Conservation (phyloP, 441 rosid genomes). For the Erodium texanum region DNA sequence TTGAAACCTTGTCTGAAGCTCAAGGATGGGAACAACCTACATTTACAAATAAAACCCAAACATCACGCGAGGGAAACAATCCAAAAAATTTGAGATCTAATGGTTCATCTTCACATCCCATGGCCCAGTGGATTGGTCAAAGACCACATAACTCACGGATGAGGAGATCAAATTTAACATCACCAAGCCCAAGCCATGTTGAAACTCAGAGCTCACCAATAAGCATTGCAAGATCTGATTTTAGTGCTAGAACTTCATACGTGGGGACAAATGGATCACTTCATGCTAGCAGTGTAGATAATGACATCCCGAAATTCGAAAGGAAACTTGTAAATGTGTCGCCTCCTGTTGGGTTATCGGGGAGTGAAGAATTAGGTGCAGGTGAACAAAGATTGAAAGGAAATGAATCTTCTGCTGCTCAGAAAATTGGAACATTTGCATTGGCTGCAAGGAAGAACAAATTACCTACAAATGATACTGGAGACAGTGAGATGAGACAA, state of each 20-base stretch:
- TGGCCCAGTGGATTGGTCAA: slow-evolving; percentile 94
- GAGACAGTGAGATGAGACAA: slow-evolving; percentile 61
- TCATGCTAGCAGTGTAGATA: slow-evolving; percentile 35
- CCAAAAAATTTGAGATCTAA: slow-evolving; percentile 36
- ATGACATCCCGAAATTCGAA: slow-evolving; percentile 40
- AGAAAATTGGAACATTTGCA: slow-evolving; percentile 38
- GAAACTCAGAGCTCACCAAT: slow-evolving; percentile 54
- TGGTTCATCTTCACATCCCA: slow-evolving; percentile 64
- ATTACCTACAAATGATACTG: slow-evolving; percentile 44
- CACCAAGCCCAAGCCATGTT: slow-evolving; percentile 54
- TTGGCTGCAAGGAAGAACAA: slow-evolving; percentile 51
- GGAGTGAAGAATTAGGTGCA: slow-evolving; percentile 86
- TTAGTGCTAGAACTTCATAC: slow-evolving; percentile 38
- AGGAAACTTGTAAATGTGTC: slow-evolving; percentile 56
- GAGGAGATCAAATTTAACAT: slow-evolving; percentile 67
- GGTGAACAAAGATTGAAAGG: slow-evolving; percentile 28
- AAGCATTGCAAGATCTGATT: slow-evolving; percentile 48
- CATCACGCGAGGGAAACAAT: slow-evolving; percentile 34
- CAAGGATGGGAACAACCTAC: slow-evolving; percentile 48
- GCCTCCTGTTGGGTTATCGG: slow-evolving; percentile 66
- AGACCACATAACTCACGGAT: slow-evolving; percentile 77
- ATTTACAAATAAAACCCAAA: slow-evolving; percentile 33
- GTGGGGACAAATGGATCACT: slow-evolving; percentile 39
- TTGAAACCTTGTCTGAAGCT: slow-evolving; percentile 46
- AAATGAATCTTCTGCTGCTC: slow-evolving; percentile 32